These are phyloP conservation scores for Jimgerdemannia flammicorona DNA, from an alignment of 192 early-diverging fungal genomes.

Conservation along the genomic window DNA sequence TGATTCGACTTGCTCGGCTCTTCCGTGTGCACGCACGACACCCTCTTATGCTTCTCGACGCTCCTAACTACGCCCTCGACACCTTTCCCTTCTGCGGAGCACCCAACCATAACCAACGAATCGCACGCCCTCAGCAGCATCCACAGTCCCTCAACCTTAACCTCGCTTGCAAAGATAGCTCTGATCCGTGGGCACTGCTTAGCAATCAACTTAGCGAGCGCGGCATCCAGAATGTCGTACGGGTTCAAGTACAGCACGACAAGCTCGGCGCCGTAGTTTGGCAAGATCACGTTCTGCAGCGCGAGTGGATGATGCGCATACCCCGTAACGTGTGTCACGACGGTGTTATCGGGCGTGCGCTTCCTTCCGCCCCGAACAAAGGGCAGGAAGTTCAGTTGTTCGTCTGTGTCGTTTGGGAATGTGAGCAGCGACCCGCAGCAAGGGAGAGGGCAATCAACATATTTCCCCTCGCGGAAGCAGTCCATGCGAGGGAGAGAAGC, in stretches of 20 bases:
- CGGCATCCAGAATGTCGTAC: slow-evolving; percentile 19
- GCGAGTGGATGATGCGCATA: slow-evolving; percentile 29
- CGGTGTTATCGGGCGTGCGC: slow-evolving; percentile 5
- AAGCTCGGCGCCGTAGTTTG: slow-evolving; percentile 23
- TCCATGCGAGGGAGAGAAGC: slow-evolving; percentile 3
- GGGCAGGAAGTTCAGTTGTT: slow-evolving; percentile 9
- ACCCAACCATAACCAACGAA: slow-evolving; percentile 14
- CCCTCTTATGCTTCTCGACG: slow-evolving; percentile 19
- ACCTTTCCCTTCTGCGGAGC: slow-evolving; percentile 6
- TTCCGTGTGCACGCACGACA: slow-evolving; percentile 24
- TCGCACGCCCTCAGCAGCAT: slow-evolving; percentile 18
- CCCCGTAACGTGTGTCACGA: slow-evolving; percentile 15
- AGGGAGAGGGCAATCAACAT: not conserved
- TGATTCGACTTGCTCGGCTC: not conserved
- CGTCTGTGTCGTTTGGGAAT: slow-evolving; percentile 5
- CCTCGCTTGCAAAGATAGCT: slow-evolving; percentile 8
- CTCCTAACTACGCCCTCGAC: slow-evolving; percentile 17
- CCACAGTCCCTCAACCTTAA: slow-evolving; percentile 28
- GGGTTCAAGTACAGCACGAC: slow-evolving; percentile 17
- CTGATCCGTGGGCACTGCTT: slow-evolving; percentile 18
- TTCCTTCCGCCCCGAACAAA: slow-evolving; percentile 16
- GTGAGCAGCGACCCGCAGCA: slow-evolving; percentile 4
- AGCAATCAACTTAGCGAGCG: slow-evolving; percentile 15
- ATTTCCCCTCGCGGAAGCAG: slow-evolving; percentile 9
- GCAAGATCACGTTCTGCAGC: slow-evolving; percentile 22